Percentiles rank a stretch among this genome's conserved stretches.
phyloP scores from a whole-genome alignment of 495 filamentous ascomycete genomes.

The Penicillium antarcticum region DNA sequence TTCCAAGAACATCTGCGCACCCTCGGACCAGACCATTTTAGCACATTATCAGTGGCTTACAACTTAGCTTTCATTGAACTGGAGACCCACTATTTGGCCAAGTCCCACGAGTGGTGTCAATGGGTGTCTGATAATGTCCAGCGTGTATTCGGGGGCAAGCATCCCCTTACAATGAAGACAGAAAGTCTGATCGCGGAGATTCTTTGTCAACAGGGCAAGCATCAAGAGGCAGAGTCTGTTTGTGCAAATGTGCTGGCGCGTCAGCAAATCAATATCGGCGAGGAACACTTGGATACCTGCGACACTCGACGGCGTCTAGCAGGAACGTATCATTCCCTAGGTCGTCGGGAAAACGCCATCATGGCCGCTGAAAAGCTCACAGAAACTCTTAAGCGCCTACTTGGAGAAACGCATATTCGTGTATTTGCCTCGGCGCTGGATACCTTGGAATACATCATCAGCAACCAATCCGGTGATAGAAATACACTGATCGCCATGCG shows the following conservation, averaged over 20 bases:
- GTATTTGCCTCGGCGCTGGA: slow-evolving; percentile 22
- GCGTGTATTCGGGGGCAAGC: slow-evolving; percentile 29
- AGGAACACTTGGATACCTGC: slow-evolving; percentile 34
- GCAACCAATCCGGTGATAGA: slow-evolving; percentile 13
- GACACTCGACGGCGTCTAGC: slow-evolving; percentile 32
- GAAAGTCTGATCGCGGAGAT: slow-evolving; percentile 35
- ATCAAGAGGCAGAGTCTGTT: slow-evolving; percentile 32
- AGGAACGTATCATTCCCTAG: slow-evolving; percentile 20
- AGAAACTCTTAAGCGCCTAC: slow-evolving; percentile 18
- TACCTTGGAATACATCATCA: slow-evolving; percentile 23
- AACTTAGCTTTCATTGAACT: slow-evolving; percentile 33
- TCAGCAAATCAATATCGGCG: slow-evolving; percentile 38
- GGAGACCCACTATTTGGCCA: slow-evolving; percentile 22
- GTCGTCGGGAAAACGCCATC: slow-evolving; percentile 24
- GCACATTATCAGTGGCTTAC: slow-evolving; percentile 30
- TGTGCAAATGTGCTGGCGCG: slow-evolving; percentile 35
- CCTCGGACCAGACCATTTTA: slow-evolving; percentile 34
- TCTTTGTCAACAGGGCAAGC: slow-evolving; percentile 24
- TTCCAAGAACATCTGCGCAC: slow-evolving; percentile 35
- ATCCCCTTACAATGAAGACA: slow-evolving; percentile 31
- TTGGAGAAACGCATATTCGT: slow-evolving; percentile 32
- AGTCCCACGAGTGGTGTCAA: slow-evolving; percentile 30
- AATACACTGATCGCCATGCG: slow-evolving; percentile 4
- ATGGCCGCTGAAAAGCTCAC: slow-evolving; percentile 24
- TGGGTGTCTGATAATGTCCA: slow-evolving; percentile 33